Evolutionary conservation across 2,329 filamentous ascomycete species (phyloP).

Genomic region (Ophiostoma himal-ulmi): DNA sequence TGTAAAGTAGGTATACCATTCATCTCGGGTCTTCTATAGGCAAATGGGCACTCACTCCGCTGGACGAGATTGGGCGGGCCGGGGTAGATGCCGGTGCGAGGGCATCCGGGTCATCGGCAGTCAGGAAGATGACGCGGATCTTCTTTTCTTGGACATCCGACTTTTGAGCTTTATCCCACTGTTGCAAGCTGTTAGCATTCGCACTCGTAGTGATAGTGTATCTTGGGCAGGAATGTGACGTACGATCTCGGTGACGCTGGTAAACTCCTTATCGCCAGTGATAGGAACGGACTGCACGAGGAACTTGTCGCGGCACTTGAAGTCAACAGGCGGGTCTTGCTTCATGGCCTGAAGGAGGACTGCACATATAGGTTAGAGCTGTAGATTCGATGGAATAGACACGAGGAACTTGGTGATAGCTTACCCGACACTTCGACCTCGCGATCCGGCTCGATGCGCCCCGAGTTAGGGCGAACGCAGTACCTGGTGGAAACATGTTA

Average conservation of each 20-base stretch:
- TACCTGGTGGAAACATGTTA: constrained; percentile 56
- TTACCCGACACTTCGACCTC: constrained; percentile 89
- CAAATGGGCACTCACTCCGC: constrained; percentile 26
- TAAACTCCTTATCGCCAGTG: constrained; percentile 74
- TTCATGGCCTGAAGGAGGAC: constrained; percentile 98
- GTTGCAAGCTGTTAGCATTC: constrained; percentile 15
- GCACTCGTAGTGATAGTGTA: too few relatives aligned
- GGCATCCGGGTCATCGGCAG: constrained; percentile 45
- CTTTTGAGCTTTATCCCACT: constrained; percentile 80
- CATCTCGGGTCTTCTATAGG: not conserved
- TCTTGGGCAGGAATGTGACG: constrained; percentile 31
- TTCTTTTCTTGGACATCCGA: constrained; percentile 82
- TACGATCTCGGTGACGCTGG: constrained; percentile 75
- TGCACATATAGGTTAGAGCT: constrained; percentile 33
- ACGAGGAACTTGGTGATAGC: not conserved
- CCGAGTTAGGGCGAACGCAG: constrained; percentile 94
- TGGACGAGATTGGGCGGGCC: constrained; percentile 28
- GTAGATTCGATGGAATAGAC: not conserved
- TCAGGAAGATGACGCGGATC: constrained; percentile 83
- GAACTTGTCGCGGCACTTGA: constrained; percentile 57
- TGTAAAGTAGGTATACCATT: not conserved
- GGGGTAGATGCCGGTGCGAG: constrained; percentile 32
- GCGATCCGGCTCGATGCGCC: constrained; percentile 84
- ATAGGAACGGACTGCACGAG: constrained; percentile 46
- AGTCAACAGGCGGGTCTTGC: constrained; percentile 77